Evolutionary conservation across 768 basidiomycete genomes (phyloP).

Genomic region (Leccinum boreale): DNA sequence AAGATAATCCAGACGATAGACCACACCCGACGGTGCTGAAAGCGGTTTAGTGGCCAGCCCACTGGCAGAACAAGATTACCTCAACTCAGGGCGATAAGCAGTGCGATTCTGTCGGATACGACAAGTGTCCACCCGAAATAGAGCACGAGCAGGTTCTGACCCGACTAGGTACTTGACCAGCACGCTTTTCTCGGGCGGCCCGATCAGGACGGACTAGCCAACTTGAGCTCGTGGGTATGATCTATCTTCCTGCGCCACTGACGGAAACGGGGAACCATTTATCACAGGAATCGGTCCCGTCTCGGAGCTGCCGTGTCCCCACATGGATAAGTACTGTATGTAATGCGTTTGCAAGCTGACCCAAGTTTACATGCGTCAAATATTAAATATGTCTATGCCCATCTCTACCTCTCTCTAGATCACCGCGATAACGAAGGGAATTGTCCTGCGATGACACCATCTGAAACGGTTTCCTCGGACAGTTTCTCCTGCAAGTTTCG

Average conservation of each 20-base stretch:
- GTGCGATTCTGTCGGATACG: not conserved
- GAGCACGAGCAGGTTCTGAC: too few species aligned
- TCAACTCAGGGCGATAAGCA: not conserved
- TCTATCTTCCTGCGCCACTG: not conserved
- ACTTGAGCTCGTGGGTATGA: not conserved
- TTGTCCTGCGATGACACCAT: not conserved
- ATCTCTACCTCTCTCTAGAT: not conserved
- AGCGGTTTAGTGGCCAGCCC: not conserved
- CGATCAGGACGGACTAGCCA: not conserved
- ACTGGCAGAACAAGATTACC: not conserved
- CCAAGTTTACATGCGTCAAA: not conserved
- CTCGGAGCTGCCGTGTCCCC: too few species aligned
- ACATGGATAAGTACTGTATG: not conserved
- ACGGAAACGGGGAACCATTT: not conserved
- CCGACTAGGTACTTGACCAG: too few species aligned
- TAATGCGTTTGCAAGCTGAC: not conserved
- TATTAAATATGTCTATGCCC: not conserved
- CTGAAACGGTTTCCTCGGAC: conserved; percentile 42
- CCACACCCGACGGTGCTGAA: not conserved
- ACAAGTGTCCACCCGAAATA: too few species aligned
- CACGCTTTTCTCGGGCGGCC: too few species aligned
- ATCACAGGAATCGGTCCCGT: not conserved
- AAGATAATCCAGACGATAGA: too few species aligned
- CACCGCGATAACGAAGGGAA: not conserved
- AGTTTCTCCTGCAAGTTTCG: conserved; percentile 65